Conservation (phyloP, 1,139 yeast species). For the Saccharomycopsis hybrid region DNA sequence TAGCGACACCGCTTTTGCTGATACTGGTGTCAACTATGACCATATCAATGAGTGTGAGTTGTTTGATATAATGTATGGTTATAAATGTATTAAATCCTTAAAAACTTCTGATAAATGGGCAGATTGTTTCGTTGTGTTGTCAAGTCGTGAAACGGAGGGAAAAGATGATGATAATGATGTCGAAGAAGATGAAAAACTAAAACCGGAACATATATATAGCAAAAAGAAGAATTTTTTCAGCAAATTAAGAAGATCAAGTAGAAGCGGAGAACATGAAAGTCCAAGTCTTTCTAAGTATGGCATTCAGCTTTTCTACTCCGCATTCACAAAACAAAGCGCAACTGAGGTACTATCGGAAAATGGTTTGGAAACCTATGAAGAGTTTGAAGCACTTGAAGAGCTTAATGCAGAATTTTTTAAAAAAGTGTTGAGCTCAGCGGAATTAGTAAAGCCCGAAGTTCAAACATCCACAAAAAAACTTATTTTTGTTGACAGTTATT, state of each 20-base stretch:
- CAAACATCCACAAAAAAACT: neutral
- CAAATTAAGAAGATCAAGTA: neutral
- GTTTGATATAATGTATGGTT: constrained; percentile 13
- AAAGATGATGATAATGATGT: neutral
- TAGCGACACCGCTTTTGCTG: neutral
- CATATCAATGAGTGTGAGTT: constrained; percentile 13
- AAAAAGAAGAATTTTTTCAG: neutral
- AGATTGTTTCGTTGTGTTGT: constrained; percentile 11
- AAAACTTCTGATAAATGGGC: constrained; percentile 9
- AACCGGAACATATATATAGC: neutral
- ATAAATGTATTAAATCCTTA: constrained; percentile 15
- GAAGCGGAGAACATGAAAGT: neutral
- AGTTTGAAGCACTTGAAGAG: constrained; percentile 3
- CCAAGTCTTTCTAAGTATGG: neutral
- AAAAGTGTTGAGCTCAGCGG: neutral
- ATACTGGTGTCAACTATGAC: neutral
- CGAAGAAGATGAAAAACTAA: too few relatives aligned
- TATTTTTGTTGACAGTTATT: constrained; percentile 3
- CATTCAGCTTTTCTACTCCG: neutral
- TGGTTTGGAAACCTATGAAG: neutral
- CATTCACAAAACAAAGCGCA: neutral
- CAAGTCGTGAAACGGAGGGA: neutral
- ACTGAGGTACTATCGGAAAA: neutral
- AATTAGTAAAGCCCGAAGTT: neutral
- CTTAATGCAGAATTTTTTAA: constrained; percentile 3